These are phyloP conservation scores for Chlamydomonas schloesseri DNA, from an alignment of 139 green algal genomes.

Conservation along the genomic window DNA sequence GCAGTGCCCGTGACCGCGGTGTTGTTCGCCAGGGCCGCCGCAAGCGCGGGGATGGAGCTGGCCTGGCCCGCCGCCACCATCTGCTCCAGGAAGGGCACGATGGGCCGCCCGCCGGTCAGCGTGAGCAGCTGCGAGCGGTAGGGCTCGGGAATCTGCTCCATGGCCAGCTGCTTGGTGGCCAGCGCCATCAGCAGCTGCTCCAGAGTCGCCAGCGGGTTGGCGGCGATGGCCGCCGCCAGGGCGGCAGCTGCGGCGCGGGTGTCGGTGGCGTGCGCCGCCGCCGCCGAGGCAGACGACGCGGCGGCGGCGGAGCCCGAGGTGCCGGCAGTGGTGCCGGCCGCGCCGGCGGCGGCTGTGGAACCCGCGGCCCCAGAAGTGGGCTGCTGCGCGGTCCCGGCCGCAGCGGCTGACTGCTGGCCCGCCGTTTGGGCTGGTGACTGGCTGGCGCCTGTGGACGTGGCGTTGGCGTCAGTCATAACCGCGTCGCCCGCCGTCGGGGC, in stretches of 20 bases:
- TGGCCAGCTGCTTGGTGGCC: background rate
- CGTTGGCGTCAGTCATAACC: background rate
- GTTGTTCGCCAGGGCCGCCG: background rate
- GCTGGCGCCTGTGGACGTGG: background rate
- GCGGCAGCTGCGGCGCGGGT: background rate
- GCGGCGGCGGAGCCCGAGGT: background rate
- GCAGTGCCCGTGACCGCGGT: background rate
- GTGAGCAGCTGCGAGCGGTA: constrained; percentile 4
- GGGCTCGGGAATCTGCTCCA: constrained; percentile 42
- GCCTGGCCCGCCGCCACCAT: background rate
- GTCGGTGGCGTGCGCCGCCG: constrained; percentile 1
- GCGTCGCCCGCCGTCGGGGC: background rate
- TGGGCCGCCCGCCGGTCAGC: constrained; percentile 4
- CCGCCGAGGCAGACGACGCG: background rate
- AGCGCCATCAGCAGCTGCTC: constrained; percentile 34
- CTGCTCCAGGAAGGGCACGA: constrained; percentile 21
- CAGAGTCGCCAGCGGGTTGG: background rate
- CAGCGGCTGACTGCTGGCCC: background rate
- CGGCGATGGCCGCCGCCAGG: background rate
- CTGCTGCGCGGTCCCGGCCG: constrained; percentile 7
- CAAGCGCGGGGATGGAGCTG: background rate
- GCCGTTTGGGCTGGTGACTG: background rate
- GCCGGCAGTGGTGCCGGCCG: background rate
- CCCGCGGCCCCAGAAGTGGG: no score
- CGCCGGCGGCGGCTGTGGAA: no score